These are phyloP conservation scores for Phaseolus lunatus DNA, from an alignment of 306 rosid genomes.

Conservation along the genomic window DNA sequence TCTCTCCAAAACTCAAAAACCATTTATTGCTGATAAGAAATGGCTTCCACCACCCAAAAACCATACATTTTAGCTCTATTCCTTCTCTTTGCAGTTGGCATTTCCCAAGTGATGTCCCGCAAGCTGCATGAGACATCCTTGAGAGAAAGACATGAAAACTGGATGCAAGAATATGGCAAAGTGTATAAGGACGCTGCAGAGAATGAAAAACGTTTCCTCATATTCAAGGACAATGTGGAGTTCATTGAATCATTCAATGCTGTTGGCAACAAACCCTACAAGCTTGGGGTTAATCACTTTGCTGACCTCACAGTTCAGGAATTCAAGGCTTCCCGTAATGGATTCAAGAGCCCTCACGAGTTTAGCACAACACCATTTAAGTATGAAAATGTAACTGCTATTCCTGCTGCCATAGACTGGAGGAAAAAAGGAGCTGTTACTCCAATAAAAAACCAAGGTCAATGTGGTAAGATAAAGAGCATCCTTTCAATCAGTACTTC, in stretches of 20 bases:
- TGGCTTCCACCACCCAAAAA: conserved; percentile 43
- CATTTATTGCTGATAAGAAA: neutral
- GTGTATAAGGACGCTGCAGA: conserved; percentile 42
- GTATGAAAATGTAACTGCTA: conserved; percentile 42
- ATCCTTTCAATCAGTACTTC: neutral
- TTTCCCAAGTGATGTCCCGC: conserved; percentile 36
- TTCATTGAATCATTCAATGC: conserved; percentile 57
- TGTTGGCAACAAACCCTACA: conserved; percentile 46
- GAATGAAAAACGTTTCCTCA: conserved; percentile 48
- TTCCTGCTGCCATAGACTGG: conserved; percentile 50
- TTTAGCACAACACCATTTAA: conserved; percentile 25
- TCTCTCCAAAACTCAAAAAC: neutral
- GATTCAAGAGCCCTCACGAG: conserved; percentile 23
- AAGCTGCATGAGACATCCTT: conserved; percentile 40
- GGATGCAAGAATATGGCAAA: conserved; percentile 46
- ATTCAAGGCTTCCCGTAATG: conserved; percentile 36
- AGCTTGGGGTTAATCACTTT: conserved; percentile 42
- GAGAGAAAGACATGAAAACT: conserved; percentile 49
- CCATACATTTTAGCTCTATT: conserved; percentile 1
- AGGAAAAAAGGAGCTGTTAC: conserved; percentile 52
- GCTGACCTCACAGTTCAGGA: conserved; percentile 55
- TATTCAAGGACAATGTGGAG: conserved; percentile 51
- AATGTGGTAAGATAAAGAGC: conserved; percentile 54
- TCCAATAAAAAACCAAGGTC: conserved; percentile 47
- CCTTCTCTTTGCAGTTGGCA: conserved; percentile 25